Base-by-base conservation (phyloP, 768 basidiomycete species). In the Xerocomellus dryophilus region DNA sequence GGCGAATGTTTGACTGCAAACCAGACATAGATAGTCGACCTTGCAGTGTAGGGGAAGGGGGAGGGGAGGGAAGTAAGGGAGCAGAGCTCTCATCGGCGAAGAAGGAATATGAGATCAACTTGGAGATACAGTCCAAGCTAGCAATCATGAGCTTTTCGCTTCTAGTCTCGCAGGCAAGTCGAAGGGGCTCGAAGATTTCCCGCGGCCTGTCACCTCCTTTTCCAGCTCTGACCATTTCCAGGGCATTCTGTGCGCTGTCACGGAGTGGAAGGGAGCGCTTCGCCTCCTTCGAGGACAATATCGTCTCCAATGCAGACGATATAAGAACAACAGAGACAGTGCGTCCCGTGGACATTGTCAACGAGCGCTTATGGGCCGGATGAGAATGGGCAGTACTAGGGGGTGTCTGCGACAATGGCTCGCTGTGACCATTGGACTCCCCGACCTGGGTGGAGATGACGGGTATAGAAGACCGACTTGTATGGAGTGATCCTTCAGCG, bases 81-180 rank as follows among this genome's bases (percentile, higher is more conserved):
- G 71, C 53, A 9, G 76, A 69, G 34, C 76, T 73, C 31, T 80
- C 70, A 61, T 97, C 95, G 40, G 83, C 82, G 66, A 98, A 98
- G 81, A 98, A 98, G 23, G 93, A 94, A 71, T 98, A 93, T 7
- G 94, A 95, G 58, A 98, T 91, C 60, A 99, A 83, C 72, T 99
- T 99, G 51, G 93, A 92, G 56, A 98, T 93, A 66, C 97, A 95
- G 71, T 99, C 97, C 69, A 99, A 76, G 62, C 95, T 96, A 17
- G 94, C 91, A 67, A 97, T 92, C 87, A 94, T 91, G 32, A 98
- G 81, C 61, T 93, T 93, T 68, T 98, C 94, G 58, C 80, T 90
- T 47, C 86, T 82, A 5, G 95, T 98, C 76, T 98, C 96, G 74
- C 97, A 98, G 9, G 97, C 97, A 48, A 98, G 77, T 45, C 92